Percentiles rank a stretch among this genome's conserved stretches.
Evolutionary conservation across 2,329 filamentous ascomycete species (phyloP).

Genomic region (Eutypella sp.): DNA sequence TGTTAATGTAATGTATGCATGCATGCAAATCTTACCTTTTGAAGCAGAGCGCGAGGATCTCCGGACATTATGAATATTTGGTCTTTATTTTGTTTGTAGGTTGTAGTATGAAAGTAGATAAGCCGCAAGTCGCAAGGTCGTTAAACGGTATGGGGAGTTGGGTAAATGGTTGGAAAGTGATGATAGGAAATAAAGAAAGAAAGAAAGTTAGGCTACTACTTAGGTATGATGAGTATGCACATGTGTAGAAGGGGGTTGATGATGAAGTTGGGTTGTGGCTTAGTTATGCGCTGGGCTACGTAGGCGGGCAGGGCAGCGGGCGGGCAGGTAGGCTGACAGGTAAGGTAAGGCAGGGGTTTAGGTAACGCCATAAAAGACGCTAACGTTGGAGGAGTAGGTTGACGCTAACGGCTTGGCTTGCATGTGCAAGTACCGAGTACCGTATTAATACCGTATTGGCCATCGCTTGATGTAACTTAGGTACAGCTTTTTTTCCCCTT

Average conservation of each 20-base stretch:
- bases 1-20: neutral
- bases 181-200: neutral
- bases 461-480: too few species aligned
- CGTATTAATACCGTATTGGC: too few species aligned
- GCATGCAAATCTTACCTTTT: constrained; percentile 54
- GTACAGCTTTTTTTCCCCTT: too few species aligned
- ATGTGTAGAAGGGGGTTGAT: neutral
- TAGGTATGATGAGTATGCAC: neutral
- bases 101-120: too few species aligned
- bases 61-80: constrained; percentile 55
- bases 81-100: constrained; percentile 1
- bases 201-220: neutral
- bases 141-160: neutral
- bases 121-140: too few species aligned
- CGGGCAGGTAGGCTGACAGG: too few species aligned
- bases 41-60: constrained; percentile 72
- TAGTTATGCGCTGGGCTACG: neutral
- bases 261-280: neutral
- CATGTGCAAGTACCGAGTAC: too few species aligned
- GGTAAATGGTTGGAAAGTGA: neutral
- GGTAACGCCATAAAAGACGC: too few species aligned
- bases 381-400: too few species aligned
- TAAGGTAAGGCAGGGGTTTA: too few species aligned
- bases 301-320: too few species aligned
- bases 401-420: too few species aligned